Evolutionary conservation across 2,329 filamentous ascomycete species (phyloP), one percentile per base, ranked within the genome.

Genomic region (Pochonia chlamydosporia): DNA sequence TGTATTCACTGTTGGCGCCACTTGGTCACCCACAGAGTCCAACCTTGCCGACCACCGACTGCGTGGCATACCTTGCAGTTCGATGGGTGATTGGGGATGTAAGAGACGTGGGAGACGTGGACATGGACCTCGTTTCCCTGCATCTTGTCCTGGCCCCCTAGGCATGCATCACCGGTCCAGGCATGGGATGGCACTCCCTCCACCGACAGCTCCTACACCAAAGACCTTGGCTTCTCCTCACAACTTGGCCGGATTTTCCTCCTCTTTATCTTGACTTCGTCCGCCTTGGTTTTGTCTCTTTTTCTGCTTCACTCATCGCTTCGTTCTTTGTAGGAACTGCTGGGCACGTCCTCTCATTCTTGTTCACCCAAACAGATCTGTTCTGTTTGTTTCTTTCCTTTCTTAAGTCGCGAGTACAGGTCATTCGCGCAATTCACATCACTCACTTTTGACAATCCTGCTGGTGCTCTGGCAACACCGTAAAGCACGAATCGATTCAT

Each of bases 261-360:
- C 54, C 45, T 53, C 53, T 53, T 52, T 46, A 48, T 51, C 51
- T 54, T 41, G 24, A 43, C 50, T 55, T 45, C 48, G 53, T 51
- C 43, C 41, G 47, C 43, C 48, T 45, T 9, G 39, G 20, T 40
- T 49, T 40, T 30, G 11, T 35, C 28, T 42, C 33, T 37, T 31
- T 13, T 21, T 31, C 25, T 30, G 9, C 40, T 25, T 16, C n/a
- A 18, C 43, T 26, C 28, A 44, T 46, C 37, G 14, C 31, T 25
- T 40, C 39, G 37, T 43, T 30, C 52, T 46, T 49, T 48, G 21
- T 47, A 52, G 10, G 5, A 54, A 51, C 55, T 61, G 64, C 62
- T 65, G 60, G 61, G 59, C 63, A 65, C 58, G 55, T 66, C 57
- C 63, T 60, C 53, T 64, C 62, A 49, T 64, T 64, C 41, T 40